phyloP scores from a whole-genome alignment of 1,139 yeast species.

The Hemisphaericaspora subhashii region DNA sequence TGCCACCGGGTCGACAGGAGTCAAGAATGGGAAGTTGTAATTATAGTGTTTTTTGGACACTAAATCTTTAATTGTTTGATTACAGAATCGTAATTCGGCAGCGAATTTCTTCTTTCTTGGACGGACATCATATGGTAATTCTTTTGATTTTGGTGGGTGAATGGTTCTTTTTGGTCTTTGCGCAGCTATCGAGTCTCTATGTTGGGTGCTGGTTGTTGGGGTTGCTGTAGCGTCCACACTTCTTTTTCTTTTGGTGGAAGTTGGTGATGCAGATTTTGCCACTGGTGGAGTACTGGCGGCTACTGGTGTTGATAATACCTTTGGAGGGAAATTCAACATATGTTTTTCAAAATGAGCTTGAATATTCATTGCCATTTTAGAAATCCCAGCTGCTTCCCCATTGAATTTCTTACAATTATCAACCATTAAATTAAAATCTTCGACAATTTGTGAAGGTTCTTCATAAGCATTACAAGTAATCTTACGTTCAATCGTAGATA shows the following conservation, averaged over 20 bases:
- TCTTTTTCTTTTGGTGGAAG: slow-evolving; percentile 42
- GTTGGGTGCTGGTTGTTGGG: slow-evolving; percentile 12
- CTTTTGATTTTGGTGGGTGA: slow-evolving; percentile 95
- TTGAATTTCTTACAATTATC: slow-evolving; percentile 79
- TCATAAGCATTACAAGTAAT: slow-evolving; percentile 68
- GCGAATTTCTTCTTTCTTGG: slow-evolving; percentile 93
- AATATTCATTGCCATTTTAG: slow-evolving; percentile 87
- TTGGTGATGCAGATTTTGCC: slow-evolving; percentile 42
- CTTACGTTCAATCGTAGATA: slow-evolving; percentile 86
- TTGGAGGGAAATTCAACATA: slow-evolving; percentile 87
- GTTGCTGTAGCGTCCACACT: slow-evolving; percentile 22
- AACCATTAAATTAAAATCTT: slow-evolving; percentile 86
- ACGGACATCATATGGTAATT: slow-evolving; percentile 84
- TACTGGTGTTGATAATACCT: slow-evolving; percentile 51
- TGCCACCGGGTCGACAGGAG: slow-evolving; percentile 95
- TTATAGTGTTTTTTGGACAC: slow-evolving; percentile 79
- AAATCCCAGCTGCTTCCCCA: slow-evolving; percentile 78
- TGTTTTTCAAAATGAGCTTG: slow-evolving; percentile 94
- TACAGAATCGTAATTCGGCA: slow-evolving; percentile 85
- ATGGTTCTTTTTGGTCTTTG: slow-evolving; percentile 90
- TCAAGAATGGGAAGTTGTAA: slow-evolving; percentile 85
- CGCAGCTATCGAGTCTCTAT: slow-evolving; percentile 44
- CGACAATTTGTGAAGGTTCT: slow-evolving; percentile 63
- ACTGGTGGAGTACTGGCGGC: slow-evolving; percentile 26
- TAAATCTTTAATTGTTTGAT: slow-evolving; percentile 78